phyloP scores from a whole-genome alignment of 495 filamentous ascomycete genomes.

The Hyaloscypha bicolor region DNA sequence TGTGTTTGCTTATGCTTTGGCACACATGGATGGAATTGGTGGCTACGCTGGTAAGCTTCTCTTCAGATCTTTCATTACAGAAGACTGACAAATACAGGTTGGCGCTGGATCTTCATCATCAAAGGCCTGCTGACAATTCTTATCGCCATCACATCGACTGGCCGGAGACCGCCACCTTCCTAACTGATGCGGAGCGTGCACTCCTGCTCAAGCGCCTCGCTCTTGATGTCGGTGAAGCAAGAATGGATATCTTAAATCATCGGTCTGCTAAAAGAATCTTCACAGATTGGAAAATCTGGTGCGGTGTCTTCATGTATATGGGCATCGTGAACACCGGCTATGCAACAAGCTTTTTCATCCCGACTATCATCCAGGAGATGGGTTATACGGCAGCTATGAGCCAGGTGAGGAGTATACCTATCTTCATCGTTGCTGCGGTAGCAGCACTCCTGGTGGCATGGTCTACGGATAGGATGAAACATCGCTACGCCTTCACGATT shows the following conservation, averaged over 20 bases:
- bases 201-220: conserved; percentile 46
- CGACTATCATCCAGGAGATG: conserved; percentile 58
- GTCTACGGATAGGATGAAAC: conserved; percentile 40
- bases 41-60: conserved; percentile 42
- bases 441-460: conserved; percentile 46
- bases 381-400: conserved; percentile 53
- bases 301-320: conserved; percentile 35
- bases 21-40: conserved; percentile 52
- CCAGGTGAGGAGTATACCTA: conserved; percentile 58
- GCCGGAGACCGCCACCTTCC: conserved; percentile 53
- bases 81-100: conserved; percentile 30
- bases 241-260: conserved; percentile 53
- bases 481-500: conserved; percentile 50
- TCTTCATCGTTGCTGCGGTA: conserved; percentile 51
- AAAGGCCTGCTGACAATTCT: conserved; percentile 55
- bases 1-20: conserved; percentile 61
- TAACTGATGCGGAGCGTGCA: conserved; percentile 47
- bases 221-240: conserved; percentile 44
- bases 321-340: conserved; percentile 52
- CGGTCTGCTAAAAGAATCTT: conserved; percentile 49
- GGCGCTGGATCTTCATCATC: conserved; percentile 52
- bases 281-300: conserved; percentile 59
- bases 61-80: not conserved
- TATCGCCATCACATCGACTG: conserved; percentile 54
- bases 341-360: conserved; percentile 54